These are phyloP conservation scores for Tylopilus vinaceipallidus DNA, from an alignment of 768 basidiomycete species.

Conservation along the genomic window DNA sequence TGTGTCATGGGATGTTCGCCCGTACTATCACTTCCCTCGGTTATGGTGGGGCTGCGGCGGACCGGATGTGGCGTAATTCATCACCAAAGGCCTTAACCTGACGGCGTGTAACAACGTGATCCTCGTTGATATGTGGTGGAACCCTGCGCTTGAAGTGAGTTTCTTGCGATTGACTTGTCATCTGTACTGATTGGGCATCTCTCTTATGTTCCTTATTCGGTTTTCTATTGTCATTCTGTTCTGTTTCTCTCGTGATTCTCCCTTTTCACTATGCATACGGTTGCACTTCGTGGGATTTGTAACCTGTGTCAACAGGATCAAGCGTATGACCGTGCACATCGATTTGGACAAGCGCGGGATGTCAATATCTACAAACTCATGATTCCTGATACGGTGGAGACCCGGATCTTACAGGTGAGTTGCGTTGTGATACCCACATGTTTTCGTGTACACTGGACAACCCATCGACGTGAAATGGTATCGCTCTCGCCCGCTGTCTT, in stretches of 20 bases:
- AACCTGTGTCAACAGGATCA: conserved; percentile 57
- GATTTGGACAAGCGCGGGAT: conserved; percentile 81
- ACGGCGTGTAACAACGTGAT: conserved; percentile 95
- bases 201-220: not conserved
- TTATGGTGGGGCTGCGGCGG: not conserved
- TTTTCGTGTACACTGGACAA: not conserved
- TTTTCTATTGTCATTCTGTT: not conserved
- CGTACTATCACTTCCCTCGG: too few relatives aligned
- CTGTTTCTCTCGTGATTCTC: not conserved
- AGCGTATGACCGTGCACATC: conserved; percentile 90
- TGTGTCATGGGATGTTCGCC: too few relatives aligned
- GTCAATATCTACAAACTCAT: conserved; percentile 91
- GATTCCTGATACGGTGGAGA: conserved; percentile 83
- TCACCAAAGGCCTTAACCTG: conserved; percentile 70
- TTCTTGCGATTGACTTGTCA: not conserved
- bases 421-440: not conserved
- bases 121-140: conserved; percentile 94
- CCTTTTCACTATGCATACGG: not conserved
- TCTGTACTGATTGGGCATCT: conserved; percentile 8
- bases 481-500: not conserved
- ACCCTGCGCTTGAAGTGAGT: conserved; percentile 77
- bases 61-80: conserved; percentile 1
- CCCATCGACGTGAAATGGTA: not conserved
- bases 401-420: conserved; percentile 72
- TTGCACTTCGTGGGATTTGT: not conserved